Base-by-base conservation (phyloP, 2,329 filamentous ascomycete species). In the Colletotrichum acutatum region DNA sequence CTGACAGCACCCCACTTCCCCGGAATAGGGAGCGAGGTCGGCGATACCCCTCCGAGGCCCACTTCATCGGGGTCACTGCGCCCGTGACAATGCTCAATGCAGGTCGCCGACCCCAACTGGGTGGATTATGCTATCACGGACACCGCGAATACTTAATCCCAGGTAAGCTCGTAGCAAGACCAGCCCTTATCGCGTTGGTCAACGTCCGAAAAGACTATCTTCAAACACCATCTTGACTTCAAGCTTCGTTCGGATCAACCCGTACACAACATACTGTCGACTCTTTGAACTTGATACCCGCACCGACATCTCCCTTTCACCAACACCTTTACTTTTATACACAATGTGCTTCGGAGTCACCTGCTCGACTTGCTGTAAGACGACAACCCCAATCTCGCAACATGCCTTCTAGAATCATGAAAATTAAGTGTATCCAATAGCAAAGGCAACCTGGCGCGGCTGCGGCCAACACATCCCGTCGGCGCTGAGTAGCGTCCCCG, bases 381-480 rank as follows among this genome's bases (percentile, higher is more conserved):
- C 59, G 42, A 16, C 14, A 32, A 2, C 24, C 42, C 16, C 26
- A 4, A 11, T 34, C 32, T 34, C 32, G 32, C 12, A 5, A 34
- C 32, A 12, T 34, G 5, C 11, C 32, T 49, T 32, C 30, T 28
- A 14, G 14, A 52, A 26, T 24, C 7, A 54, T 54, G 24, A 22
- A 28, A 19, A 5, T 49, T 32, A 22, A 28, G 19, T 16, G 11
- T 3, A 12, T 32, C 7, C 19, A n/a, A 75, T 70, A 88, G 86
- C 83, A 32, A 87, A 86, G 78, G 82, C 84, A 76, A 78, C 85
- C 30, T 88, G 86, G 86, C 84, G 85, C 73, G 86, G 86, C 74
- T 88, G 86, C 79, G 86, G 86, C 62, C 81, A 74, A 68, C 86
- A 88, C 76, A 83, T 88, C 71, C 80, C 84, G 9, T 78, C 81